A percentile compares a stretch with the other conserved stretches of the same genome.
These are phyloP conservation scores for Jaltomata sinuosa DNA, from an alignment of 257 asterid species.

Conservation along the genomic window DNA sequence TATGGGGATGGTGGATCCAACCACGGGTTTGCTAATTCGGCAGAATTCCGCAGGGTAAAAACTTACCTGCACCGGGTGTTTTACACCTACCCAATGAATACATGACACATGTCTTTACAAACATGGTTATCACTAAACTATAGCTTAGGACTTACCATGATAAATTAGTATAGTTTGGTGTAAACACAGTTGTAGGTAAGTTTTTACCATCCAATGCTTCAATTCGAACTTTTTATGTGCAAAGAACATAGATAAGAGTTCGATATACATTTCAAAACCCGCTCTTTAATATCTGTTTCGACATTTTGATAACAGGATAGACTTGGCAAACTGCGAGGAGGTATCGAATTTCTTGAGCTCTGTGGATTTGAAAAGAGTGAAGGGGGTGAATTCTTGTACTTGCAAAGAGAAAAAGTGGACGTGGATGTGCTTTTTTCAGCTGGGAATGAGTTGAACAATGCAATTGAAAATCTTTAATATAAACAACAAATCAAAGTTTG, in stretches of 20 bases:
- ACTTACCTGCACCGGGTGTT: not conserved
- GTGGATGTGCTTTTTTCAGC: constrained; percentile 68
- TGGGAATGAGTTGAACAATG: constrained; percentile 72
- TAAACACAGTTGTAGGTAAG: not conserved
- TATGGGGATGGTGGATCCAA: not conserved
- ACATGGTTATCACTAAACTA: not conserved
- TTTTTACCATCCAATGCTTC: not conserved
- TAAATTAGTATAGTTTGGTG: not conserved
- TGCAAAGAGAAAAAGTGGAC: constrained; percentile 75
- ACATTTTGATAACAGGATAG: constrained; percentile 49
- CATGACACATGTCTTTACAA: not conserved
- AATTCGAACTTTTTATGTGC: not conserved
- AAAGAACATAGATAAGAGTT: not conserved
- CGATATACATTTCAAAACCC: not conserved
- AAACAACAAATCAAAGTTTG: not conserved
- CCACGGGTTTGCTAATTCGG: not conserved
- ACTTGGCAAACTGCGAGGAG: constrained; percentile 76
- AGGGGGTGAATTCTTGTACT: constrained; percentile 69
- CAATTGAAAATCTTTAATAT: constrained; percentile 46
- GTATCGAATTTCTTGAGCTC: constrained; percentile 77
- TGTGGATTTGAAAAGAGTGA: constrained; percentile 86
- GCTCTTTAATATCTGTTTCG: not conserved
- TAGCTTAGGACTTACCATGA: not conserved
- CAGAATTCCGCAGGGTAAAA: not conserved
- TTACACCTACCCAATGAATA: too few species aligned